phyloP scores from a whole-genome alignment of 2,329 filamentous ascomycete species.

The Neopestalotiopsis sp. region DNA sequence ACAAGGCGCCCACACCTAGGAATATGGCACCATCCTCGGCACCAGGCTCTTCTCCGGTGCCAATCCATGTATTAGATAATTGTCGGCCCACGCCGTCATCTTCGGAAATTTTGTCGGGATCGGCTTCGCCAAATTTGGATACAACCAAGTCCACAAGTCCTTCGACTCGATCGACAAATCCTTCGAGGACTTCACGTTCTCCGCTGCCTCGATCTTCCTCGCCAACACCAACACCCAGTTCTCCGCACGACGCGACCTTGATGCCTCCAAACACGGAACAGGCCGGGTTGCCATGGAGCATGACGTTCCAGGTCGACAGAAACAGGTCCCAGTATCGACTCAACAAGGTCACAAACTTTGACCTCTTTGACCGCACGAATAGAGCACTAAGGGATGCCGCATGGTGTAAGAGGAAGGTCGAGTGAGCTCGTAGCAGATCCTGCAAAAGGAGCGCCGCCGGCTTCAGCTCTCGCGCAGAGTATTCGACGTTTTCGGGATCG shows the following conservation, averaged over 20 bases:
- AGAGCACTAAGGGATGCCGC: constrained; percentile 74
- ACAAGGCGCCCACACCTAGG: constrained; percentile 77
- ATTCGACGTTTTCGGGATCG: constrained; percentile 66
- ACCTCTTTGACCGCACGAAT: constrained; percentile 66
- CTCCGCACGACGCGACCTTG: constrained; percentile 87
- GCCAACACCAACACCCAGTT: constrained; percentile 91
- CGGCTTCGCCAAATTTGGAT: constrained; percentile 73
- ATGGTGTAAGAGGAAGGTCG: constrained; percentile 87
- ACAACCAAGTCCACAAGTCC: constrained; percentile 89
- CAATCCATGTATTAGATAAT: constrained; percentile 69
- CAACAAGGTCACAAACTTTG: constrained; percentile 74
- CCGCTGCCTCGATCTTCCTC: constrained; percentile 95
- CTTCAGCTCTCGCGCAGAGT: constrained; percentile 89
- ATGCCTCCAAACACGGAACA: constrained; percentile 81
- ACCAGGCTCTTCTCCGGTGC: constrained; percentile 69
- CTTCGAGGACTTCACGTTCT: constrained; percentile 90
- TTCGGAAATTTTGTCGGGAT: constrained; percentile 30
- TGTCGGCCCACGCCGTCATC: constrained; percentile 27
- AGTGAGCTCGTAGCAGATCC: constrained; percentile 83
- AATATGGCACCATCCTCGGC: constrained; percentile 87
- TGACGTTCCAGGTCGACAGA: constrained; percentile 80
- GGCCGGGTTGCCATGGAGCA: constrained; percentile 88
- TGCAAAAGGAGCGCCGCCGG: constrained; percentile 78
- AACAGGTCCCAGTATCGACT: constrained; percentile 81
- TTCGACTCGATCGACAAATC: constrained; percentile 78